Evolutionary conservation across 345 rosid genomes (phyloP).

Genomic region (Euphorbia tirucalli): DNA sequence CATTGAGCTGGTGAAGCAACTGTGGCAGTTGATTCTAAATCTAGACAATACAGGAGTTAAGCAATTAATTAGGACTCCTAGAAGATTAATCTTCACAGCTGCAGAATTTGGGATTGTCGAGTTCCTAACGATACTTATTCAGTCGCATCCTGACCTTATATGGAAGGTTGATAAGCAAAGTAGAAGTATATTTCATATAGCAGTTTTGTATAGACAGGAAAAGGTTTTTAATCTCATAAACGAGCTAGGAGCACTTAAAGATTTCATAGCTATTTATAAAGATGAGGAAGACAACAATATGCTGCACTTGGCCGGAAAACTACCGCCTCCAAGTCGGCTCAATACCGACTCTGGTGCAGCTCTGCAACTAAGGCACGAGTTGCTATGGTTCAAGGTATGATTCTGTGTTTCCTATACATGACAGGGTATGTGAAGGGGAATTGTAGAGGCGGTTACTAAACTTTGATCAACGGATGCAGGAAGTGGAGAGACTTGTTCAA

Average conservation of each 20-base stretch:
- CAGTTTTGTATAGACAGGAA: conserved; percentile 22
- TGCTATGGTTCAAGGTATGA: conserved; percentile 23
- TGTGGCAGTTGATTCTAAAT: conserved; percentile 29
- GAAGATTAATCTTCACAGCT: conserved; percentile 34
- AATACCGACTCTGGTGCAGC: conserved; percentile 21
- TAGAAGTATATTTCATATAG: conserved; percentile 27
- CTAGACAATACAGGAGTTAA: conserved; percentile 32
- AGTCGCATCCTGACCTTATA: conserved; percentile 17
- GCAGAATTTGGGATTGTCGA: conserved; percentile 17
- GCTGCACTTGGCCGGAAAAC: conserved; percentile 25
- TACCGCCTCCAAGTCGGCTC: conserved; percentile 7
- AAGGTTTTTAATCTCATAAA: conserved; percentile 21
- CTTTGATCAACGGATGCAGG: conserved; percentile 4
- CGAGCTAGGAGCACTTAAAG: conserved; percentile 19
- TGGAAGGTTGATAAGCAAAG: conserved; percentile 14
- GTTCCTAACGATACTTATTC: conserved; percentile 8
- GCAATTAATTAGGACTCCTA: conserved; percentile 26
- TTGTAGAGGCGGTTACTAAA: background rate
- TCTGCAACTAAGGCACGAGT: conserved; percentile 21
- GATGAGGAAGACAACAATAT: conserved; percentile 5
- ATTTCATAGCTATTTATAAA: conserved; percentile 4
- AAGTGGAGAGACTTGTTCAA: conserved; percentile 14
- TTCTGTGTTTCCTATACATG: background rate
- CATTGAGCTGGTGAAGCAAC: conserved; percentile 30
- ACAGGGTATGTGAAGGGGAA: background rate